phyloP scores from a whole-genome alignment of 1,284 basidiomycete species.

The Inonotus hispidus region DNA sequence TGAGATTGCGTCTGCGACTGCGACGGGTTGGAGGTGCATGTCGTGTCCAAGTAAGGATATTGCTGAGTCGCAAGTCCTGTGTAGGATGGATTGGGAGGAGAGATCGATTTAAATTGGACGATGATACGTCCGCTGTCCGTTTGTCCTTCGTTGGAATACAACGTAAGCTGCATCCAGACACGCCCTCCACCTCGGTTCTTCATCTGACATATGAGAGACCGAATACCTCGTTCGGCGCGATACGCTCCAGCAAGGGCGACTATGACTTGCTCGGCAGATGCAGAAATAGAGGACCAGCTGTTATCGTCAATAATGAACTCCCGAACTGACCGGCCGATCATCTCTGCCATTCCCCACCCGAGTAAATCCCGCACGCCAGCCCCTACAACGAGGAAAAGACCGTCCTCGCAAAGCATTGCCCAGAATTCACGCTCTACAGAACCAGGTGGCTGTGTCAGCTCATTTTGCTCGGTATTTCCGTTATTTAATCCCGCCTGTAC shows the following conservation, averaged over 20 bases:
- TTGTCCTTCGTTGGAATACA: slow-evolving; percentile 24
- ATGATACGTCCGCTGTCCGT: slow-evolving; percentile 1
- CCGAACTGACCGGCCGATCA: slow-evolving; percentile 60
- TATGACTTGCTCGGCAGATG: slow-evolving; percentile 25
- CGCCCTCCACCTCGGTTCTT: slow-evolving; percentile 31
- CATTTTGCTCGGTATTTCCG: slow-evolving; percentile 12
- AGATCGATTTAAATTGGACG: slow-evolving; percentile 24
- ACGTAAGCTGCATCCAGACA: slow-evolving; percentile 32
- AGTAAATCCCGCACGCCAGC: slow-evolving; percentile 48
- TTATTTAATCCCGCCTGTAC: neutral
- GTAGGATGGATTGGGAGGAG: neutral
- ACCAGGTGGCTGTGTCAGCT: neutral
- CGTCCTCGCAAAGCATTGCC: slow-evolving; percentile 47
- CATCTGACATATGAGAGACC: slow-evolving; percentile 29
- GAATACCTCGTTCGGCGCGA: slow-evolving; percentile 22
- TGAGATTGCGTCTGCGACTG: neutral
- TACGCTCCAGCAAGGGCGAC: slow-evolving; percentile 14
- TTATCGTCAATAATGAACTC: slow-evolving; percentile 39
- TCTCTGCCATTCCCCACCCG: slow-evolving; percentile 64
- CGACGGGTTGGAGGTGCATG: neutral
- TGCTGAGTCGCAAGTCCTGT: too few species aligned
- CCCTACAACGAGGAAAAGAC: slow-evolving; percentile 50
- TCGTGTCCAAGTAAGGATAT: too few species aligned
- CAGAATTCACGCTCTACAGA: slow-evolving; percentile 44
- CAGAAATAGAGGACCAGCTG: slow-evolving; percentile 22